Percentiles rank a stretch among this genome's conserved stretches.
phyloP scores from a whole-genome alignment of 805 yeast genomes.

The Nakazawaea populi region DNA sequence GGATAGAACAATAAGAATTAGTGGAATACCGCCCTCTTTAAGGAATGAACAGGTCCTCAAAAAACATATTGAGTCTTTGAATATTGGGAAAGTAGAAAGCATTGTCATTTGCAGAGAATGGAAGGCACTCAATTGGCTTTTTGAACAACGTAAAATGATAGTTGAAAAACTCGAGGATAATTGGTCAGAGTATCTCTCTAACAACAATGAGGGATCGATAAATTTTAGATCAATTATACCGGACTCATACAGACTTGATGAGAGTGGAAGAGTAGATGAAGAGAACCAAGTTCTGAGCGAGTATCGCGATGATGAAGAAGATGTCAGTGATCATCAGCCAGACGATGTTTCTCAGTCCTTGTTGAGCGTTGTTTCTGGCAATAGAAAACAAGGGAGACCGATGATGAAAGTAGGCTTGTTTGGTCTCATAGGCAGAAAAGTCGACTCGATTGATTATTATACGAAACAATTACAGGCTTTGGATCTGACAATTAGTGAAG shows the following conservation, averaged over 20 bases:
- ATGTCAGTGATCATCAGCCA: slow-evolving; percentile 2
- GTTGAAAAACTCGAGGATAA: slow-evolving; percentile 56
- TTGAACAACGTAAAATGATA: slow-evolving; percentile 49
- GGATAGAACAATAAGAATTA: slow-evolving; percentile 80
- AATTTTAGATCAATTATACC: slow-evolving; percentile 9
- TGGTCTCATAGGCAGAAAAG: slow-evolving; percentile 60
- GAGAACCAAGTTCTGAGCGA: background rate
- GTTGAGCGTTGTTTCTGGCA: slow-evolving; percentile 7
- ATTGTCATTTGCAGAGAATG: slow-evolving; percentile 85
- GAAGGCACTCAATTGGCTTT: slow-evolving; percentile 64
- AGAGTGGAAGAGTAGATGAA: background rate
- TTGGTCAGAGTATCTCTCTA: slow-evolving; percentile 67
- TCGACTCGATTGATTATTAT: slow-evolving; percentile 78
- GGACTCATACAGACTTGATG: slow-evolving; percentile 5
- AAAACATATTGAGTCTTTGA: slow-evolving; percentile 69
- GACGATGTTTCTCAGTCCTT: slow-evolving; percentile 10
- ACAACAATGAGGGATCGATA: slow-evolving; percentile 8
- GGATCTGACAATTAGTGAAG: slow-evolving; percentile 62
- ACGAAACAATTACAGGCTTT: slow-evolving; percentile 61
- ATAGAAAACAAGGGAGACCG: slow-evolving; percentile 45
- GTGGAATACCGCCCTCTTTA: slow-evolving; percentile 83
- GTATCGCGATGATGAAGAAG: slow-evolving; percentile 15
- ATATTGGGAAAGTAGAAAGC: slow-evolving; percentile 74
- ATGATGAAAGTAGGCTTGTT: slow-evolving; percentile 49
- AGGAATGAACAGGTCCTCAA: slow-evolving; percentile 67